Conservation (phyloP, 148 eudicot genomes). For the Agrostemma githago region DNA sequence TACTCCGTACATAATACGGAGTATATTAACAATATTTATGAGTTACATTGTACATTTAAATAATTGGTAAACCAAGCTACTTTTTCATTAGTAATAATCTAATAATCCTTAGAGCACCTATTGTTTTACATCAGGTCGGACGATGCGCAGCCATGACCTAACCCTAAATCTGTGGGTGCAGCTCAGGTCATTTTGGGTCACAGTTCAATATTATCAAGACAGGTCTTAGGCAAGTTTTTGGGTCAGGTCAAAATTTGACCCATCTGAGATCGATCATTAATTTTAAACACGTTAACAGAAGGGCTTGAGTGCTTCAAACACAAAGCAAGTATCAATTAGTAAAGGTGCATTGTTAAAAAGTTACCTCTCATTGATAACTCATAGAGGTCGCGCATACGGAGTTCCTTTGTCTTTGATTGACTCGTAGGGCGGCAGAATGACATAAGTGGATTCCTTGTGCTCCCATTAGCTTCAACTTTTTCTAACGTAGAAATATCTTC, state of each 20-base stretch:
- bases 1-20: not conserved
- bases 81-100: not conserved
- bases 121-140: not conserved
- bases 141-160: not conserved
- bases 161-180: not conserved
- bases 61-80: not conserved
- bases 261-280: not conserved
- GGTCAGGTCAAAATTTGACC: not conserved
- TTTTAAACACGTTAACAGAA: not conserved
- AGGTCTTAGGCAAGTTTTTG: not conserved
- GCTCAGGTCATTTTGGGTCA: not conserved
- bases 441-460: conserved; percentile 9
- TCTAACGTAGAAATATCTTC: conserved; percentile 15
- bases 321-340: not conserved
- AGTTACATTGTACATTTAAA: too few species aligned
- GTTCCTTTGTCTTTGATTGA: conserved; percentile 38
- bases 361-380: conserved; percentile 53
- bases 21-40: not conserved
- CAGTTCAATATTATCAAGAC: not conserved
- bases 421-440: conserved; percentile 8
- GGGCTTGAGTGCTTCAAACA: not conserved
- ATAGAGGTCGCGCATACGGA: conserved; percentile 49
- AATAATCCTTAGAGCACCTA: not conserved
- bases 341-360: not conserved
- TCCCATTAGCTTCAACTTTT: conserved; percentile 16